Evolutionary conservation across 2,329 filamentous ascomycete species (phyloP).

Genomic region (Paecilomyces formosus): DNA sequence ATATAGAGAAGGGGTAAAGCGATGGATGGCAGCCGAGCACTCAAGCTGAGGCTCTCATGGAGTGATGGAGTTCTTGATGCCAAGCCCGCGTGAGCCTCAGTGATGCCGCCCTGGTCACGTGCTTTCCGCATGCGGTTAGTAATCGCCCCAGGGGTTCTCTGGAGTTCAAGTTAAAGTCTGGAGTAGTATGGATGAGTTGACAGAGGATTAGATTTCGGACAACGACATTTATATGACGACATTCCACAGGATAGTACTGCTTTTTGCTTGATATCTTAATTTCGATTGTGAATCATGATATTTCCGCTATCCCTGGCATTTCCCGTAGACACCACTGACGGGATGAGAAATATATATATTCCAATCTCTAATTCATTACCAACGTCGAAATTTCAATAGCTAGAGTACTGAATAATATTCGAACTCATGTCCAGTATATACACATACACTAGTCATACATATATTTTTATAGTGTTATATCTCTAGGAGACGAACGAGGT

Average conservation of each 20-base stretch:
- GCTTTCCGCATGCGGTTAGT: slow-evolving; percentile 11
- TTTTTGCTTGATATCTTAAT: too few species aligned
- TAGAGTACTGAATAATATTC: neutral
- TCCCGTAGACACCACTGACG: too few species aligned
- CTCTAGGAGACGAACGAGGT: neutral
- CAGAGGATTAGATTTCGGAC: too few species aligned
- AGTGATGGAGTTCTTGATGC: slow-evolving; percentile 31
- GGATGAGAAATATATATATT: too few species aligned
- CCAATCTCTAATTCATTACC: too few species aligned
- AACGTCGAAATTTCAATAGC: neutral
- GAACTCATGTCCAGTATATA: too few species aligned
- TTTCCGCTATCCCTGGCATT: too few species aligned
- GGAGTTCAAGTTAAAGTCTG: neutral
- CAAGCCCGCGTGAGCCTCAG: slow-evolving; percentile 22
- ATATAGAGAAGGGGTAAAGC: neutral
- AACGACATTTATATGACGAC: too few species aligned
- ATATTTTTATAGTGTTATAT: neutral
- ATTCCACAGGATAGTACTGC: too few species aligned
- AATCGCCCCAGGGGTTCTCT: neutral
- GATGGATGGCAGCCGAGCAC: slow-evolving; percentile 9
- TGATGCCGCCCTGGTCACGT: slow-evolving; percentile 20
- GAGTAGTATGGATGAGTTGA: neutral
- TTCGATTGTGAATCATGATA: too few species aligned
- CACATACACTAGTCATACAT: too few species aligned
- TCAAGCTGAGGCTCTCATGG: neutral